Evolutionary conservation across 139 green algal genomes (phyloP).

Genomic region (Chlorella sp.): DNA sequence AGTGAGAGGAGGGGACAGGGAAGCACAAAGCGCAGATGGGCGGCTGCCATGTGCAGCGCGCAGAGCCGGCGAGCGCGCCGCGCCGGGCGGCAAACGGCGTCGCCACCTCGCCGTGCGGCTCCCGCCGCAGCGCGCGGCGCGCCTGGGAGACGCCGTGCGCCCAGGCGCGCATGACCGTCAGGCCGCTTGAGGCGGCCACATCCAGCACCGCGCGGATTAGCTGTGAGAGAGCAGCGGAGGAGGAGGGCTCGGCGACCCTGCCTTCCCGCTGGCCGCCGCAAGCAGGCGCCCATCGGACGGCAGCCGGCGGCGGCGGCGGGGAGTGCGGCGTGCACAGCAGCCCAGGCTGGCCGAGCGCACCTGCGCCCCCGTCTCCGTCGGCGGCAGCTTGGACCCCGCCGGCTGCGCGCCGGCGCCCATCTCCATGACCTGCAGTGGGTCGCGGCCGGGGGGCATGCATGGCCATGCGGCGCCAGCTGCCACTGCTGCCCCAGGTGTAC

Average conservation of each 20-base stretch:
- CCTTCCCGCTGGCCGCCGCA: constrained; percentile 16
- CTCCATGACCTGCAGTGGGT: neutral
- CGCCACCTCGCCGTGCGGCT: neutral
- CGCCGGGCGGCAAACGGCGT: neutral
- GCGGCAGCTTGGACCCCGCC: neutral
- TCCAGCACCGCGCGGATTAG: constrained; percentile 42
- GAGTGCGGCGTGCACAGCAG: neutral
- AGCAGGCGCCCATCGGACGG: constrained; percentile 42
- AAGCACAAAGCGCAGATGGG: neutral
- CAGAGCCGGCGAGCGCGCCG: neutral
- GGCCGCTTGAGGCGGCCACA: constrained; percentile 16
- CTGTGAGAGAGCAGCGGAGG: constrained; percentile 13
- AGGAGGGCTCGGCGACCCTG: neutral
- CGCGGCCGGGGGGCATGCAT: too few species aligned
- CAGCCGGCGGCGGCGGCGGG: constrained; percentile 44
- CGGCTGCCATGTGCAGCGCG: neutral
- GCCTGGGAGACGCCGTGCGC: too few species aligned
- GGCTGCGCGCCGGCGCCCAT: neutral
- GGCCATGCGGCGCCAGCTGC: neutral
- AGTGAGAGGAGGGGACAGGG: neutral
- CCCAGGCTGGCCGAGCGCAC: neutral
- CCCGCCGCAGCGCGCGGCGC: neutral
- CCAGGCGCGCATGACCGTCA: constrained; percentile 50
- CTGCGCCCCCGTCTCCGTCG: neutral
- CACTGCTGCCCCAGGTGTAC: neutral